Percentiles rank a stretch among this genome's conserved stretches.
phyloP scores from a whole-genome alignment of 305 asterid species.

The Petunia hybrid region DNA sequence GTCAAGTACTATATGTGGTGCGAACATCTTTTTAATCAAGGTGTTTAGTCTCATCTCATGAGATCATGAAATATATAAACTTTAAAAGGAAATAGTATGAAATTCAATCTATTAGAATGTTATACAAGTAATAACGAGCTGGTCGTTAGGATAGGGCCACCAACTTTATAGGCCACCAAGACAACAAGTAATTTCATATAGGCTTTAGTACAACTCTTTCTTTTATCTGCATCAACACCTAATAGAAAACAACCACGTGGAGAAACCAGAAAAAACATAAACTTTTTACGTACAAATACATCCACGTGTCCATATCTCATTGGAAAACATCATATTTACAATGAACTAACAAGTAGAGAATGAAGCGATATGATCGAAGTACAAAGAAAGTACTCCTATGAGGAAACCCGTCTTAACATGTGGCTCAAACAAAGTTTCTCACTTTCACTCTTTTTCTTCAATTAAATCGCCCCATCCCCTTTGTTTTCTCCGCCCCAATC shows the following conservation, averaged over 20 bases:
- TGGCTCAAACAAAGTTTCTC: constrained; percentile 26
- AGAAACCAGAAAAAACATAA: too few relatives aligned
- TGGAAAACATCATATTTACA: neutral
- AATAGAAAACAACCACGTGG: too few relatives aligned
- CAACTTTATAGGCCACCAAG: neutral
- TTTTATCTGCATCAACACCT: too few relatives aligned
- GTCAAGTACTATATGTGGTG: too few relatives aligned
- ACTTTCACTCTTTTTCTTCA: neutral
- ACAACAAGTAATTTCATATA: neutral
- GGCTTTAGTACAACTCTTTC: too few relatives aligned
- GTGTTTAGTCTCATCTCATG: too few relatives aligned
- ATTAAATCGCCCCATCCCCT: constrained; percentile 26
- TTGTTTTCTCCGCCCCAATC: neutral
- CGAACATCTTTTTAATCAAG: too few relatives aligned
- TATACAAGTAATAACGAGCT: neutral
- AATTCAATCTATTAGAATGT: too few relatives aligned
- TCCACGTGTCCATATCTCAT: neutral
- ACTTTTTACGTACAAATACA: too few relatives aligned
- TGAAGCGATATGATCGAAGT: neutral
- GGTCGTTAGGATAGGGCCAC: neutral
- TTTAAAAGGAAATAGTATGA: too few relatives aligned
- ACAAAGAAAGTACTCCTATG: too few relatives aligned
- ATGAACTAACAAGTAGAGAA: neutral
- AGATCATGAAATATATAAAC: too few relatives aligned
- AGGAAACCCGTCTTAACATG: neutral